These are phyloP conservation scores for Penicillium sp. DNA, from an alignment of 2,329 filamentous ascomycete species.

Conservation along the genomic window DNA sequence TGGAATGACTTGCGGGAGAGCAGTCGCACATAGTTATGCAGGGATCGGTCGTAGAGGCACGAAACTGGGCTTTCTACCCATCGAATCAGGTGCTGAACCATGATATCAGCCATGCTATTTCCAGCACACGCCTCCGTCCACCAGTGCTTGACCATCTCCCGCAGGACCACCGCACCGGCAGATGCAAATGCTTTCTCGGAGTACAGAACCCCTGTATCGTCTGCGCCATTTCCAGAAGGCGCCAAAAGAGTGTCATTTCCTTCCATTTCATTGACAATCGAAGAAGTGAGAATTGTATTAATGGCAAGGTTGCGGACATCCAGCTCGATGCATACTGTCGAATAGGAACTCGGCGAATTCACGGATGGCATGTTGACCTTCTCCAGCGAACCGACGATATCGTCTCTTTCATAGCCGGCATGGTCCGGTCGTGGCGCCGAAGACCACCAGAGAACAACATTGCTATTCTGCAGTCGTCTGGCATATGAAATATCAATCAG, in stretches of 20 bases:
- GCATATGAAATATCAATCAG: constrained; percentile 96
- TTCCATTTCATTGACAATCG: constrained; percentile 93
- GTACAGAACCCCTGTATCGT: constrained; percentile 67
- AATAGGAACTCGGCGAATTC: constrained; percentile 91
- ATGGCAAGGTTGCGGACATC: constrained; percentile 93
- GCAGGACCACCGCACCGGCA: constrained; percentile 81
- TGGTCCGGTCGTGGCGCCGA: constrained; percentile 83
- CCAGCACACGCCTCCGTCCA: constrained; percentile 91
- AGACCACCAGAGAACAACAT: constrained; percentile 97
- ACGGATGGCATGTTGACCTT: constrained; percentile 87
- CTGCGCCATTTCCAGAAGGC: constrained; percentile 64
- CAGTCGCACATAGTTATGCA: constrained; percentile 98
- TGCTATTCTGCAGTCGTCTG: constrained; percentile 80
- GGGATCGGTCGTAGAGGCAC: constrained; percentile 88
- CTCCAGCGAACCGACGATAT: constrained; percentile 78
- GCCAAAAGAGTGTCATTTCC: constrained; percentile 86
- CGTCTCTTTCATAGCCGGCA: constrained; percentile 91
- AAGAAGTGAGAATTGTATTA: constrained; percentile 95
- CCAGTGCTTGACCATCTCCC: constrained; percentile 99
- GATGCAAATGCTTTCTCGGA: constrained; percentile 92
- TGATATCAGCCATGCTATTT: constrained; percentile 91
- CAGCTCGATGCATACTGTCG: constrained; percentile 93
- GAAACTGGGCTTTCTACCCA: constrained; percentile 95
- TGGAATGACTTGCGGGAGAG: constrained; percentile 97
- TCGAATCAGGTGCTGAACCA: constrained; percentile 94